These are phyloP conservation scores for Cryptosporidium sp. DNA, from an alignment of 169 alveolate species.

Conservation along the genomic window DNA sequence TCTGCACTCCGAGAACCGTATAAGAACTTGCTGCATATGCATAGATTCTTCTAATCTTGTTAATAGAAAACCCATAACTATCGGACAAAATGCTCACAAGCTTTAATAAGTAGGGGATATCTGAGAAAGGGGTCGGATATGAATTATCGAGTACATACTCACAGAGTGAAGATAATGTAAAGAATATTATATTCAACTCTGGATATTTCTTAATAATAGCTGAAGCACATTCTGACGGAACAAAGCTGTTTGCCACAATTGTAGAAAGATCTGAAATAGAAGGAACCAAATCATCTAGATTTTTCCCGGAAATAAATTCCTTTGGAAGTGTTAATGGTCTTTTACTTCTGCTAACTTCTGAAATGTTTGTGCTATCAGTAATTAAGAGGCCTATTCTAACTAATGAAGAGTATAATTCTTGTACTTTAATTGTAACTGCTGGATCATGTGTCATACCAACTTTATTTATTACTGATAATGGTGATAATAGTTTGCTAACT, in stretches of 20 bases:
- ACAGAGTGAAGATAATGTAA: constrained; percentile 36
- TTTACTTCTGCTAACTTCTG: background rate
- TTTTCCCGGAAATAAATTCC: background rate
- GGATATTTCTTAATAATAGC: constrained; percentile 6
- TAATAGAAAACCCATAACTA: constrained; percentile 38
- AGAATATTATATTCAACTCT: background rate
- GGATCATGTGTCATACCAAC: constrained; percentile 24
- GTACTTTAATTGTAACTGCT: constrained; percentile 24
- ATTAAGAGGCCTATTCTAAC: constrained; percentile 20
- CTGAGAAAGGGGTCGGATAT: constrained; percentile 54
- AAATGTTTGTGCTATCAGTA: background rate
- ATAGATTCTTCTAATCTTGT: constrained; percentile 31
- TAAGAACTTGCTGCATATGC: constrained; percentile 62
- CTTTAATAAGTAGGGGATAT: constrained; percentile 40
- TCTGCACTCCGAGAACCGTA: constrained; percentile 26
- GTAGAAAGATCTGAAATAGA: background rate
- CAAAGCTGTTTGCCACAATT: constrained; percentile 24
- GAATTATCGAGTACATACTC: constrained; percentile 18
- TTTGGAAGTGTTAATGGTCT: constrained; percentile 49
- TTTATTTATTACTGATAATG: constrained; percentile 13
- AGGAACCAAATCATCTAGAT: constrained; percentile 8
- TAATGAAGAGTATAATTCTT: constrained; percentile 30
- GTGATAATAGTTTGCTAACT: constrained; percentile 3
- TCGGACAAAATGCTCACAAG: constrained; percentile 13
- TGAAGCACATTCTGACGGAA: constrained; percentile 38